Evolutionary conservation across 1,139 yeast genomes (phyloP), one percentile per base, ranked within the genome.

Genomic region (Suhomyces atakaporum): DNA sequence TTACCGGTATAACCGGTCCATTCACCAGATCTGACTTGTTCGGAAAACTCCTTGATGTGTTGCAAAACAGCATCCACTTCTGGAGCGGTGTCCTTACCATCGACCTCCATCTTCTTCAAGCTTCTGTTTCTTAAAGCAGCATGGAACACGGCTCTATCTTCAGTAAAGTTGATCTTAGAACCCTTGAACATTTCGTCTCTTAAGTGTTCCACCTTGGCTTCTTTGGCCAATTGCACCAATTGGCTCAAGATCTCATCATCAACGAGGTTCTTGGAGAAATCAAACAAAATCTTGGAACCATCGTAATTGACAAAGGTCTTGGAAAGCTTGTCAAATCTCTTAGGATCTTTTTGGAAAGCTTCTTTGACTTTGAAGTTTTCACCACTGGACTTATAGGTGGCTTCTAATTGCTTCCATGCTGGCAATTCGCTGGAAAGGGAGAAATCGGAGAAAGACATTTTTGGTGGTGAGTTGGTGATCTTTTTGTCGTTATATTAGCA

Each of bases 1-100:
- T 89, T 89, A 53, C 97, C 97, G 49, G 97, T 82, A 77, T 86
- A 92, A 62, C 98, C 98, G 56, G 81, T 88, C 97, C 97, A 90
- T 50, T 73, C 76, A 54, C 98, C 98, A 30, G 92, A 81, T 66
- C 98, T 84, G 45, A 92, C 84, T 50, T 77, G 73, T 46, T 87
- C 87, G 39, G 95, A 81, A 72, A 92, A 92, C 65, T 90, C 96
- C 73, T 86, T 86, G 92, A 92, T 89, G 78, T 92, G 98, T 54
- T 82, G 80, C 62, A 94, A 79, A 29, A 92, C 98, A 25, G 79
- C 70, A 60, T 89, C 88, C 46, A 92, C 97, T 63, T 87, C 96
- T 34, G 86, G 84, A 35, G 92, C 81, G 44, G 94, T 96, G 58
- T 90, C 84, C 52, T 69, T 68, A 52, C 96, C 97, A 58, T 92